Evolutionary conservation across 116 monocot species (phyloP), one percentile per base, ranked within the genome.

Genomic region (Posidonia oceanica): DNA sequence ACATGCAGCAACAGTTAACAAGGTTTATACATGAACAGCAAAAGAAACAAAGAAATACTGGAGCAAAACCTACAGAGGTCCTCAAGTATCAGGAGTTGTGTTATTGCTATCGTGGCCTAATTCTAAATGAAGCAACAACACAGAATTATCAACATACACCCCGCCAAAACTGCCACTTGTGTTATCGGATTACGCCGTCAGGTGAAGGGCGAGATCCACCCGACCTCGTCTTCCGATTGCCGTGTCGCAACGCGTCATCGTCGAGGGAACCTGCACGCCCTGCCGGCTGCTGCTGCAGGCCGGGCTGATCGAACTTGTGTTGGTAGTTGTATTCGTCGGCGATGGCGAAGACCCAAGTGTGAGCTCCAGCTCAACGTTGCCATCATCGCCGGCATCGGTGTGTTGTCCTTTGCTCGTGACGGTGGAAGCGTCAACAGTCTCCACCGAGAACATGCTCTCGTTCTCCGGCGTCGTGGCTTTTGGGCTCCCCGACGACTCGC

Each of bases 361-460:
- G 51, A 72, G 61, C 53, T 72, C 62, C 72, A 72, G 72, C 23
- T 51, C 44, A 18, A 72, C 60, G 13, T 63, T 51, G 3, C 15
- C 21, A 18, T 23, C 48, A 3, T 29, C 13, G 41, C 36, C 61
- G 20, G 15, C 37, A 5, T 18, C 39, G 12, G 29, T 29, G 38
- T 38, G 64, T 15, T 5, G 64, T 12, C 13, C 69, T 17, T 48
- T 48, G 48, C 48, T 48, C 7, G 48, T 48, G 48, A 48, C 48
- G 7, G 64, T 63, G 17, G 73, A 64, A 10, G 41, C 59, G 3
- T 61, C 62, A 21, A 16, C 8, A 4, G 65, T 64, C n/a, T 39
- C 40, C 39, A 39, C 36, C 7, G 74, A 75, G 59, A 59, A 59
- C 7, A 18, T 38, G 57, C 58, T 75, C 11, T 67, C 57, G 59